Base-by-base conservation (phyloP, 2,329 filamentous ascomycete species). In the Ampelomyces quisqualis region DNA sequence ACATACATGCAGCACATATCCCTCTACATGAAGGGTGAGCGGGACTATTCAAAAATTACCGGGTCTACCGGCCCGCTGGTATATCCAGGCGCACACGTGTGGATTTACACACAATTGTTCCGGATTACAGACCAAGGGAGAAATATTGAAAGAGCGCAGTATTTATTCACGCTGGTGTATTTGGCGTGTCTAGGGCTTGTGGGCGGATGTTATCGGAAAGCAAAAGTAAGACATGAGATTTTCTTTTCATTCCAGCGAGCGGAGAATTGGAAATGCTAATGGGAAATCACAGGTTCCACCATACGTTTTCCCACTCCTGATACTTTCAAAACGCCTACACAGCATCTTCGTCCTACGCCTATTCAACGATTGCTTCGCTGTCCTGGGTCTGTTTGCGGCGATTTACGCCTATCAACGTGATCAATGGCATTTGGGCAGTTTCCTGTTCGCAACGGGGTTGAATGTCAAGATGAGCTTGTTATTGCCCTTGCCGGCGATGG, bases 391-490 rank as follows among this genome's bases (percentile, higher is more conserved):
- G 47, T 97, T 89, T 80, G 67, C 82, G 13, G 81, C 88, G n/a
- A 83, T 97, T 26, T 86, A 81, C 62, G 75, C 81, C 49, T 86
- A 90, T 64, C 88, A 96, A 72, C 79, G 78, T 31, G 77, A 82
- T 21, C 73, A 77, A 42, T 96, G 88, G 86, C 82, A 82, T 18
- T 57, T 85, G 1, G 93, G 84, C 5, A 84, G 82, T 34, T 65
- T 89, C 11, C 73, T 82, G 34, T 97, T 87, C 73, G 85, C 84
- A 35, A 77, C 82, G 58, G 91, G 89, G 1, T 70, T 98, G 9
- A 90, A 88, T n/a, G 81, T 93, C 57, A 98, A 98, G 73, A 98
- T 98, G 93, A 88, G 87, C 10, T 68, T 96, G 34, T 76, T 98
- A 28, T 77, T 98, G 27, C 80, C 84, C 6, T 78, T 94, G 28